phyloP scores from a whole-genome alignment of 2,329 filamentous ascomycete species.

The Fusarium vanettenii region DNA sequence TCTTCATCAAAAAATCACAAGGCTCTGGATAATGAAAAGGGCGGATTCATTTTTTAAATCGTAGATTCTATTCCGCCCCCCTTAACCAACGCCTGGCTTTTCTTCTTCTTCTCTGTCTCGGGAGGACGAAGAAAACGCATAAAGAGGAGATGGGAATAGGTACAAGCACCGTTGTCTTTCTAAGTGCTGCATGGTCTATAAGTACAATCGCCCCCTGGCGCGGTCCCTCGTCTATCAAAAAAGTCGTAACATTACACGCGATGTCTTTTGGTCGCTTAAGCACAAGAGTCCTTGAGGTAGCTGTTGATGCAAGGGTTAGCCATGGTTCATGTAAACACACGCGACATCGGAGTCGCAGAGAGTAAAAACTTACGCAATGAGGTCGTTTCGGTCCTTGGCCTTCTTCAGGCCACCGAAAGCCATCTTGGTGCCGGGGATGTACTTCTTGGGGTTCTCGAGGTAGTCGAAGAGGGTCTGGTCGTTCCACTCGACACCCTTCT shows the following conservation, averaged over 20 bases:
- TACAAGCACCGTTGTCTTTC: conserved; percentile 47
- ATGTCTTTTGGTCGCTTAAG: conserved; percentile 62
- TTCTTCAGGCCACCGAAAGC: conserved; percentile 99
- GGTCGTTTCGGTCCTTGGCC: conserved; percentile 98
- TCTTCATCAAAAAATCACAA: conserved; percentile 16
- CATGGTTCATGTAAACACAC: neutral
- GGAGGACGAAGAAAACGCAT: conserved; percentile 35
- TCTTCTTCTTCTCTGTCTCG: conserved; percentile 16
- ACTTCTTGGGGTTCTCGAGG: conserved; percentile 99
- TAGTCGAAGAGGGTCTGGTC: conserved; percentile 92
- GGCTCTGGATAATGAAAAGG: conserved; percentile 22
- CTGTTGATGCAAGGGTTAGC: conserved; percentile 52
- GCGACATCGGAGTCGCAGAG: neutral
- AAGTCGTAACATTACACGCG: conserved; percentile 50
- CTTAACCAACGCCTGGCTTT: conserved; percentile 36
- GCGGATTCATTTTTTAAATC: conserved; percentile 22
- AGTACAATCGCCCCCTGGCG: conserved; percentile 50
- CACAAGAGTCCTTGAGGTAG: conserved; percentile 77
- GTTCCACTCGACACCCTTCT: conserved; percentile 91
- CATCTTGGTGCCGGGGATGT: conserved; percentile 99
- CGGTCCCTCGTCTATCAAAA: conserved; percentile 50
- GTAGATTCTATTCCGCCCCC: conserved; percentile 27
- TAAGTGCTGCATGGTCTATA: conserved; percentile 52
- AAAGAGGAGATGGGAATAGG: conserved; percentile 51
- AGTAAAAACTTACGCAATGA: conserved; percentile 83